Conservation (phyloP, 306 rosid genomes). For the Lotus japonicus region DNA sequence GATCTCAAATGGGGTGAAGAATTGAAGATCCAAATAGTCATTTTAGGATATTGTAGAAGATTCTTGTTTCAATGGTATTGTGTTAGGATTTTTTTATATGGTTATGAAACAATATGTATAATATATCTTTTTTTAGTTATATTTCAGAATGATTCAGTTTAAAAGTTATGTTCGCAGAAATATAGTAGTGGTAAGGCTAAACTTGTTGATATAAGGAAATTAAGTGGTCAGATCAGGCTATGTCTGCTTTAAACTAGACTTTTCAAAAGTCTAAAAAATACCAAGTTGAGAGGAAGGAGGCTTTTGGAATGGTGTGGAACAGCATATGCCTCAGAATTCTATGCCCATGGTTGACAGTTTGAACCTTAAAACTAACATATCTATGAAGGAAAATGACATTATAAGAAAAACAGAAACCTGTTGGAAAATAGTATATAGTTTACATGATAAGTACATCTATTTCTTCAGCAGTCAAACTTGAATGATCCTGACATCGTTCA, state of each 20-base stretch:
- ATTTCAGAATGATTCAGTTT: background rate
- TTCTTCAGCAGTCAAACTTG: background rate
- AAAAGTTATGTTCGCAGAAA: no score
- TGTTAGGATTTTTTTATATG: constrained; percentile 16
- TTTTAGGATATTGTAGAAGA: constrained; percentile 14
- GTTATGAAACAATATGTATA: background rate
- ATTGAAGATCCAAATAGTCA: background rate
- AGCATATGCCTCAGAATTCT: no score
- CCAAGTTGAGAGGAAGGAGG: no score
- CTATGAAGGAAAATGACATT: background rate
- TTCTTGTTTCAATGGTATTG: constrained; percentile 22
- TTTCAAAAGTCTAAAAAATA: no score
- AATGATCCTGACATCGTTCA: background rate
- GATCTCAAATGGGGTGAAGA: no score
- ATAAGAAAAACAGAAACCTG: background rate
- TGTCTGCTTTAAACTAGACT: no score
- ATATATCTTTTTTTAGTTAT: background rate
- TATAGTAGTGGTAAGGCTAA: no score
- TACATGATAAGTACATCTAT: background rate
- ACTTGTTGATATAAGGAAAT: no score
- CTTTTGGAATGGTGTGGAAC: no score
- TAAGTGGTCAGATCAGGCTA: no score
- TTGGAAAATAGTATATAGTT: background rate
- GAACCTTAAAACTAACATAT: no score
- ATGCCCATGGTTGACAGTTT: no score